Evolutionary conservation across 169 alveolate genomes (phyloP).

Genomic region (Plasmodium coatneyi): DNA sequence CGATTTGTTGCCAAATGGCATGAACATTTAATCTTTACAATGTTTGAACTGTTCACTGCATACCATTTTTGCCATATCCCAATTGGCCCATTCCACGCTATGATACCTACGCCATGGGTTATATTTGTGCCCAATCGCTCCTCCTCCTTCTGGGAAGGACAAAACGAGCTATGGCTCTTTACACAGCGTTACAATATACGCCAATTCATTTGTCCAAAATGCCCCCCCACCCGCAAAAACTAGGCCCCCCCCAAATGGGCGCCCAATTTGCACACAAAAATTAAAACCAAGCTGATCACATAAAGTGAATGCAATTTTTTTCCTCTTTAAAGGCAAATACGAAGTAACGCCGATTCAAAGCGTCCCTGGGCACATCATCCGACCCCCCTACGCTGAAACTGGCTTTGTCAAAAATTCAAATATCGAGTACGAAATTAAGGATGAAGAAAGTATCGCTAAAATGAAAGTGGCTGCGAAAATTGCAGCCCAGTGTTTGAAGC

Average conservation of each 20-base stretch:
- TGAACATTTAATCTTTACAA: neutral
- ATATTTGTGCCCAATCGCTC: neutral
- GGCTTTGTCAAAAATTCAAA: slow-evolving; percentile 45
- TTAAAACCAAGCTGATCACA: neutral
- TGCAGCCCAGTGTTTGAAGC: slow-evolving; percentile 82
- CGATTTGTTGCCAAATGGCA: neutral
- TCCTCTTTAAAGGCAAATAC: slow-evolving; percentile 79
- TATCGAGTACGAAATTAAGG: slow-evolving; percentile 79
- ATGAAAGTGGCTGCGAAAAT: slow-evolving; percentile 82
- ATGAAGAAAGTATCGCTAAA: slow-evolving; percentile 49
- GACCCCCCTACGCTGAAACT: slow-evolving; percentile 80
- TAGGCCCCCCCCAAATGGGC: neutral
- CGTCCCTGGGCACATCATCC: slow-evolving; percentile 79
- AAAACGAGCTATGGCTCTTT: neutral
- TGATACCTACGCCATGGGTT: neutral
- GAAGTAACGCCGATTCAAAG: slow-evolving; percentile 67
- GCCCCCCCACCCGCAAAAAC: neutral
- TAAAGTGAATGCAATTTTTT: neutral
- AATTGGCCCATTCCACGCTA: neutral
- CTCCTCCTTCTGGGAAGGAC: neutral
- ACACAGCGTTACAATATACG: neutral
- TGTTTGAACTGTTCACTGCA: neutral
- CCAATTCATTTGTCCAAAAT: neutral
- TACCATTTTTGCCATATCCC: neutral
- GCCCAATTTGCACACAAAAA: neutral